Evolutionary conservation across 2,329 filamentous ascomycete species (phyloP), one percentile per base, ranked within the genome.

Genomic region (Sclerotiophoma versabilis): DNA sequence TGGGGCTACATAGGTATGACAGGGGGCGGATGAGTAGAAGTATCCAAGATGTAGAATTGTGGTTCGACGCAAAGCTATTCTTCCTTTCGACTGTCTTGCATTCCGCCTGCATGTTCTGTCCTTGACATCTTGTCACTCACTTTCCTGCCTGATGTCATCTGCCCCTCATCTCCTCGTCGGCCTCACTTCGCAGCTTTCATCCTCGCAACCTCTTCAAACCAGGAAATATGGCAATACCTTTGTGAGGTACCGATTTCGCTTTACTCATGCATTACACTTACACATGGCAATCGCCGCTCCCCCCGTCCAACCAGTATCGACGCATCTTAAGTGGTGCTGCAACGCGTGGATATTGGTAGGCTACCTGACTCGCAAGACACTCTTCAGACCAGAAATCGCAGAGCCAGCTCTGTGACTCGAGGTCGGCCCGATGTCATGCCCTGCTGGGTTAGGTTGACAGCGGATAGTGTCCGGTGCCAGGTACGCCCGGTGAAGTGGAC

Each of bases 341-440:
- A 32, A 32, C 25, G 37, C 44, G 38, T 26, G 37, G 50, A 44
- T 33, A 54, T 37, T 27, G 23, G 20, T n/a, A n/a, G 8, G 26
- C 33, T 25, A 30, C 4, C 17, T 49, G 51, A 46, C 51, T 54
- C 39, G 51, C 23, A 29, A 26, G 19, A 36, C 12, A 12, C 11
- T 9, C 8, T 17, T 38, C 9, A 15, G 44, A 26, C 9, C 19
- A 38, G 23, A 7, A 8, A 7, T 27, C 7, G 20, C 45, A 49
- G 29, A n/a, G 39, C 49, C 51, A 54, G 51, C 51, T 46, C 34
- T 54, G 50, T 33, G 43, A 29, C 19, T 11, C 2, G 12, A 23
- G 14, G 5, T 54, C 45, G 51, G 51, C 19, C 50, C 50, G 50
- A 42, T 33, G 44, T 49, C 50, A 44, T 15, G 15, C 26, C 36